Percentiles rank a stretch among this genome's conserved stretches.
Conservation (phyloP, 192 early-diverging fungal genomes). For the Backusella liffmaniae region DNA sequence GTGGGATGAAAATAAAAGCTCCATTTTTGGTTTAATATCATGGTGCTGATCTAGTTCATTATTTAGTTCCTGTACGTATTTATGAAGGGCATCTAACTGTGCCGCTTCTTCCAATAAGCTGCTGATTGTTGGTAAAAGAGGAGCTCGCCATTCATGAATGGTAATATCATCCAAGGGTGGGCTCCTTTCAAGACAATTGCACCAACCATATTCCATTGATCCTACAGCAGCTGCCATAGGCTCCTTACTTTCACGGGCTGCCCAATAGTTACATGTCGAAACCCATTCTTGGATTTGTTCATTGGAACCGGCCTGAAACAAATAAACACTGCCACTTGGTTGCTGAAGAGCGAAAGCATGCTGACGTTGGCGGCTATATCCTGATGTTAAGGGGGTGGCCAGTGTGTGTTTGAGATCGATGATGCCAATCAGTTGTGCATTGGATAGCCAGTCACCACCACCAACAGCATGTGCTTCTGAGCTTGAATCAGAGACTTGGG, state of each 20-base stretch:
- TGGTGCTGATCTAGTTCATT: constrained; percentile 68
- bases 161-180: constrained; percentile 1
- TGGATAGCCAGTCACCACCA: constrained; percentile 25
- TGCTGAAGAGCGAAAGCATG: constrained; percentile 87
- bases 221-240: constrained; percentile 85
- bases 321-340: constrained; percentile 74
- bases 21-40: constrained; percentile 45
- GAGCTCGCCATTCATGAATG: constrained; percentile 50
- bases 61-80: constrained; percentile 62
- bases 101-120: constrained; percentile 39
- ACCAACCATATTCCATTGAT: constrained; percentile 95
- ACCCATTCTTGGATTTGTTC: constrained; percentile 84
- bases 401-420: constrained; percentile 79
- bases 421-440: constrained; percentile 44
- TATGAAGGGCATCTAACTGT: constrained; percentile 61
- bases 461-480: not conserved
- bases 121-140: constrained; percentile 40
- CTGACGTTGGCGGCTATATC: constrained; percentile 73
- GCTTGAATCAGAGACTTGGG: not conserved
- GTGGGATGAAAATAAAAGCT: constrained; percentile 20
- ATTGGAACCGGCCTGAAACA: constrained; percentile 78
- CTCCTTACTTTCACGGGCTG: constrained; percentile 86
- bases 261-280: constrained; percentile 93
- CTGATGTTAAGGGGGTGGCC: constrained; percentile 78
- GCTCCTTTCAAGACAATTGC: constrained; percentile 38